A percentile compares a stretch with the other conserved stretches of the same genome.
Evolutionary conservation across 331 rosid species (phyloP).

Genomic region (Prunus yedoensis): DNA sequence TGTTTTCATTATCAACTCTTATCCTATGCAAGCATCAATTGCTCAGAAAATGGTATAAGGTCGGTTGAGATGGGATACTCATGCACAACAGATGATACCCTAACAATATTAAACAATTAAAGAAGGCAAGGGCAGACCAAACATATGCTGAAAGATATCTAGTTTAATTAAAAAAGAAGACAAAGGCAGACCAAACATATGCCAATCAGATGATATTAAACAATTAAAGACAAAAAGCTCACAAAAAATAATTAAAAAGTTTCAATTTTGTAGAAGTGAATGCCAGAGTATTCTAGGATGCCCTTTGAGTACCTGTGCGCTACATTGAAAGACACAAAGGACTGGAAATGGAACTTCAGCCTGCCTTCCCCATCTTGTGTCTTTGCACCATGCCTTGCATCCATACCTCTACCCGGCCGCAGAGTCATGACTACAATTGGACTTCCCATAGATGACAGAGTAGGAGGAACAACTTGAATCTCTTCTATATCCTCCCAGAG

Average conservation of each 20-base stretch:
- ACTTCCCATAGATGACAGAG: conserved; percentile 94
- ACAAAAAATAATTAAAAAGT: neutral
- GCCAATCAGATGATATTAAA: neutral
- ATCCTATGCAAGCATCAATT: conserved; percentile 10
- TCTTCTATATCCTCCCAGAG: conserved; percentile 98
- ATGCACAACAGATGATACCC: neutral
- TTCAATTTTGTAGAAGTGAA: neutral
- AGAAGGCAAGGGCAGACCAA: neutral
- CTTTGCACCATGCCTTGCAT: conserved; percentile 92
- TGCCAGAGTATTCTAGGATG: conserved; percentile 12
- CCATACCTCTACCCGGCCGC: conserved; percentile 79
- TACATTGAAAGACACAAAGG: conserved; percentile 87
- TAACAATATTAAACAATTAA: neutral
- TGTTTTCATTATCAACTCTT: neutral
- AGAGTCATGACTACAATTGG: conserved; percentile 79
- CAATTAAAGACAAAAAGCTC: conserved; percentile 14
- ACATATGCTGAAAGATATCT: neutral
- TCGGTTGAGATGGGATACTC: neutral
- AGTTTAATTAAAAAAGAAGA: neutral
- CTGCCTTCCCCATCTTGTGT: conserved; percentile 85
- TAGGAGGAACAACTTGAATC: conserved; percentile 67
- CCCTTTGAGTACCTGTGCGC: conserved; percentile 67
- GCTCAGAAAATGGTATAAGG: neutral
- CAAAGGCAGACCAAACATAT: neutral
- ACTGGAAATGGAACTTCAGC: conserved; percentile 88